phyloP scores from a whole-genome alignment of 2,329 filamentous ascomycete genomes.

The Penicillium occitanis region DNA sequence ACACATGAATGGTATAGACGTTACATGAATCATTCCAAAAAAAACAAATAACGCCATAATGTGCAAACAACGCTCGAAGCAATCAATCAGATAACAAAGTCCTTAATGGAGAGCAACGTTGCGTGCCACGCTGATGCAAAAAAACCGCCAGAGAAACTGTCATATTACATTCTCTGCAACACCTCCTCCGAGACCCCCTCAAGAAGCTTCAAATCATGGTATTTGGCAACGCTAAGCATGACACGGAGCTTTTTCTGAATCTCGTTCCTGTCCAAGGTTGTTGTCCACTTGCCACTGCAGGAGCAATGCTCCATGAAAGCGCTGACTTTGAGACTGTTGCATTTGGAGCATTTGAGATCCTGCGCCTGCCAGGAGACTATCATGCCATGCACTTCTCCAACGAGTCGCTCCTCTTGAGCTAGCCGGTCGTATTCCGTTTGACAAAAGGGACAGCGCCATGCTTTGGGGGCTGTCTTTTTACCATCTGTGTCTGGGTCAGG shows the following conservation, averaged over 20 bases:
- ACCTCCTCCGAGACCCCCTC: conserved; percentile 70
- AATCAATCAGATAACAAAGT: conserved; percentile 8
- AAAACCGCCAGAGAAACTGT: background rate
- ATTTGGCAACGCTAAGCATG: conserved; percentile 70
- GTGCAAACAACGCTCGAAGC: conserved; percentile 2
- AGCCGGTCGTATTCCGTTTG: conserved; percentile 73
- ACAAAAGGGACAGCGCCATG: conserved; percentile 78
- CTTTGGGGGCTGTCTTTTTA: conserved; percentile 40
- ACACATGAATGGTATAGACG: conserved; percentile 8
- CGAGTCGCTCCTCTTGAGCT: conserved; percentile 76
- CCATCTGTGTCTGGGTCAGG: conserved; percentile 47
- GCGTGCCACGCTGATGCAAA: background rate
- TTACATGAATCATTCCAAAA: background rate
- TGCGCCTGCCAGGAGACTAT: conserved; percentile 82
- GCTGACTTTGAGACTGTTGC: conserved; percentile 67
- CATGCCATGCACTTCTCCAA: conserved; percentile 72
- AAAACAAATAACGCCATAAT: background rate
- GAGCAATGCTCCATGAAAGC: conserved; percentile 97
- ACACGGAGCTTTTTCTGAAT: conserved; percentile 66
- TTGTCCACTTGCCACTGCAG: conserved; percentile 83
- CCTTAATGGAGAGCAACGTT: background rate
- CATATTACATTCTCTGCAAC: conserved; percentile 43
- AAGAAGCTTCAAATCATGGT: conserved; percentile 81
- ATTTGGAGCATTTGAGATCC: conserved; percentile 82
- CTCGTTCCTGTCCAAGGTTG: conserved; percentile 66